Evolutionary conservation across 768 basidiomycete genomes (phyloP), one percentile per base, ranked within the genome.

Genomic region (Boletus subcaerulescens): DNA sequence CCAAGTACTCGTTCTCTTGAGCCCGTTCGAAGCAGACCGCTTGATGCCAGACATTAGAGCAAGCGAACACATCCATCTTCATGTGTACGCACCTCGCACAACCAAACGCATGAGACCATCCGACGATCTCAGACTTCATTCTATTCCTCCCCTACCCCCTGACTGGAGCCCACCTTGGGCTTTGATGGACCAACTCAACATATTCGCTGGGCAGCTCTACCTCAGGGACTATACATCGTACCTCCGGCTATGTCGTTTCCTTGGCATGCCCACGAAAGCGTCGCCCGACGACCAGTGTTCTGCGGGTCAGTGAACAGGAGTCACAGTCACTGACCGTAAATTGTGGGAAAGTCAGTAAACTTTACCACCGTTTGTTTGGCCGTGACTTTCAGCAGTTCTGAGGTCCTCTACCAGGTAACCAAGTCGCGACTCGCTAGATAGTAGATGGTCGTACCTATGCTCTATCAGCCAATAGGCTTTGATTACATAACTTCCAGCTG

Each of bases 21-120:
- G 11, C 60, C 76, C 26, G 62, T 80, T 35, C 10, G 48, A 79
- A 58, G 75, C 64, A 17, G 66, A 78, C 44, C 52, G 54, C 31
- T 66, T 77, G 17, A 63, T 77, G 14, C 67, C 75, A 63, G 33
- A 41, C 3, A 75, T 80, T 48, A 72, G 69, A 9, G 26, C 22
- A 24, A 70, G 69, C 61, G 60, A 64, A 11, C 20, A 55, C 9
- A 72, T 75, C 10, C 65, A 71, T 45, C 66, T 80, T 17, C 76
- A 77, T 54, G 42, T 73, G 1, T 79, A 79, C 52, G 58, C 74
- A 7, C 74, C 77, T 8, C 62, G 73, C 4, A 71, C 72, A 35
- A 70, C 62, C 4, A 14, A 35, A 35, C 33, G 33, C 5, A 35
- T 35, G 33, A 35, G 14, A 35, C 33, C 33, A 35, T 35, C 71